Percentiles rank a stretch among this genome's conserved stretches.
Conservation (phyloP, 2,329 filamentous ascomycete genomes). For the Curvularia verruculosa region DNA sequence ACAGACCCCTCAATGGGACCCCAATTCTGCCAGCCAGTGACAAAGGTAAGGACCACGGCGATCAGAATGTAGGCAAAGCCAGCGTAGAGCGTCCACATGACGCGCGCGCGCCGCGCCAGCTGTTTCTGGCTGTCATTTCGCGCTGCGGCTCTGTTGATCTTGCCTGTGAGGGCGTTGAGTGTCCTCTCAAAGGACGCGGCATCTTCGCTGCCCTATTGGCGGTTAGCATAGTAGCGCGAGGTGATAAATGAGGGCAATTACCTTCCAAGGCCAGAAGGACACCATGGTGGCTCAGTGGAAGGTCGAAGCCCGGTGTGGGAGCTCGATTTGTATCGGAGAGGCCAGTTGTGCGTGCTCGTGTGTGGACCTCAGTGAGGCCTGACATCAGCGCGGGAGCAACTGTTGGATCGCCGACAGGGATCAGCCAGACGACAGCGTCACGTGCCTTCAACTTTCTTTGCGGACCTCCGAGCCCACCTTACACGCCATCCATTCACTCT, state of each 20-base stretch:
- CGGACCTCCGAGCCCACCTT: slow-evolving; percentile 20
- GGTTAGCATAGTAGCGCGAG: slow-evolving; percentile 18
- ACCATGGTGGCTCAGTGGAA: slow-evolving; percentile 64
- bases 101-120: slow-evolving; percentile 76
- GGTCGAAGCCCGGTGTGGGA: slow-evolving; percentile 34
- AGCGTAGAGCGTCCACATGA: slow-evolving; percentile 88
- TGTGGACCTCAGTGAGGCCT: slow-evolving; percentile 21
- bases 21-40: slow-evolving; percentile 83
- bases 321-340: slow-evolving; percentile 28
- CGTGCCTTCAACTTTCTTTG: slow-evolving; percentile 30
- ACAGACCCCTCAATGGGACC: slow-evolving; percentile 77
- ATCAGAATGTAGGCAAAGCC: slow-evolving; percentile 90
- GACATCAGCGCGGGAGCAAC: slow-evolving; percentile 29
- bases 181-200: slow-evolving; percentile 93
- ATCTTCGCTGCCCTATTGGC: slow-evolving; percentile 72
- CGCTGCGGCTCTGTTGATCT: slow-evolving; percentile 77
- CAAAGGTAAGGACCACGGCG: slow-evolving; percentile 78
- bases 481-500: not conserved
- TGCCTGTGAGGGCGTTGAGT: slow-evolving; percentile 78
- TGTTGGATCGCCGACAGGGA: slow-evolving; percentile 34
- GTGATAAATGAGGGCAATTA: not conserved
- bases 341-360: slow-evolving; percentile 37
- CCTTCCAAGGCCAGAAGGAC: slow-evolving; percentile 75
- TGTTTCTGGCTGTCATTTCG: slow-evolving; percentile 76
- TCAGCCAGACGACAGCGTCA: slow-evolving; percentile 13